These are phyloP conservation scores for Colletotrichum nymphaeae DNA, from an alignment of 2,329 filamentous ascomycete species.

Conservation along the genomic window DNA sequence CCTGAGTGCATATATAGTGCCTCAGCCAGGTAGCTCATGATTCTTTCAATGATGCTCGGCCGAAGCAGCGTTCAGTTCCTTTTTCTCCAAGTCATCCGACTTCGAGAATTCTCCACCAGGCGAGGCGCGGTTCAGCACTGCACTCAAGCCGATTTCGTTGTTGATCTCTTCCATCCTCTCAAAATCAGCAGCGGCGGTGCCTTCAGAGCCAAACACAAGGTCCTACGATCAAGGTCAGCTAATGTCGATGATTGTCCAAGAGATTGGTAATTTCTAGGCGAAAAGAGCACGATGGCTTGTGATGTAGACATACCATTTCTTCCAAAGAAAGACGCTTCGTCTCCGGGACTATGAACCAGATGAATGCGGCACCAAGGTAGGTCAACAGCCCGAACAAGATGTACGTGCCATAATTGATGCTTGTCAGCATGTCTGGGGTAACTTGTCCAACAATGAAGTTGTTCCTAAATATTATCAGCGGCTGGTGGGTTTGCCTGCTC, in stretches of 20 bases:
- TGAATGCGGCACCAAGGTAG: slow-evolving; percentile 68
- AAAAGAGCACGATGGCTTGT: background rate
- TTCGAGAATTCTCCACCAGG: background rate
- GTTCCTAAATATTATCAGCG: slow-evolving; percentile 49
- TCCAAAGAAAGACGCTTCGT: slow-evolving; percentile 73
- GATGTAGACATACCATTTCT: slow-evolving; percentile 62
- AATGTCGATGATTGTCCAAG: too few species aligned
- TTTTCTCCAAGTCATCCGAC: slow-evolving; percentile 18
- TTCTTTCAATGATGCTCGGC: background rate
- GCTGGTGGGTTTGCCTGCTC: background rate
- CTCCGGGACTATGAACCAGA: slow-evolving; percentile 74
- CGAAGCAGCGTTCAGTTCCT: background rate
- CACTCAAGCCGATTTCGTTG: slow-evolving; percentile 71
- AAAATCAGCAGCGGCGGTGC: slow-evolving; percentile 73
- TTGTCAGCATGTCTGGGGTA: slow-evolving; percentile 74
- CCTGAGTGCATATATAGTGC: background rate
- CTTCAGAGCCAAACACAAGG: slow-evolving; percentile 73
- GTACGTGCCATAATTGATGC: slow-evolving; percentile 77
- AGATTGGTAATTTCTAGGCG: too few species aligned
- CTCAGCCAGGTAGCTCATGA: background rate
- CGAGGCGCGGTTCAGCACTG: slow-evolving; percentile 29
- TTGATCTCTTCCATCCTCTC: slow-evolving; percentile 82
- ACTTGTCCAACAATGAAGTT: slow-evolving; percentile 76
- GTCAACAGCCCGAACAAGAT: slow-evolving; percentile 77
- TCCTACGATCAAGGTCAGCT: slow-evolving; percentile 54